Evolutionary conservation across 495 filamentous ascomycete species (phyloP), one percentile per base, ranked within the genome.

Genomic region (Daldinia vernicosa): DNA sequence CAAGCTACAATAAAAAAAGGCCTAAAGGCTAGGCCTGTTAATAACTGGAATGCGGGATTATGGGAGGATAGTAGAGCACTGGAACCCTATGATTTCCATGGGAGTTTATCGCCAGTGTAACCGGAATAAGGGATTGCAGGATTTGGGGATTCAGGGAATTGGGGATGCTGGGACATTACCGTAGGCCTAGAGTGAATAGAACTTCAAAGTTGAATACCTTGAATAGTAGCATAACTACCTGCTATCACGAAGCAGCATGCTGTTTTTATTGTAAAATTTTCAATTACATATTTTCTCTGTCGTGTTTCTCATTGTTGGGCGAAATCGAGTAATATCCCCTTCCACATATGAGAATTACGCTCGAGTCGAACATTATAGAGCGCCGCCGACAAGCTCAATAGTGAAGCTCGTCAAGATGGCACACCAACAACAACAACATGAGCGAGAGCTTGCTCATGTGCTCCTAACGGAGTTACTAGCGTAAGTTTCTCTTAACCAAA

Each of bases 371-470:
- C 22, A 67, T 24, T 12, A 35, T 15, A 58, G 43, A 47, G 43
- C 19, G 3, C 17, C n/a, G 28, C 33, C 30, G 3, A 37, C 24
- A 62, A 40, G 17, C 9, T 62, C 9, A 60, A 60, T n/a, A 11
- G 14, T 6, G 3, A 27, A 45, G 33, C 14, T 14, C 22, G 17
- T 63, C 28, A 63, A 47, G 24, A 73, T 73, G 70, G 58, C 33
- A 26, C 40, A 57, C 14, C 60, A 66, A 37, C n/a, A 47, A 8
- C 60, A 66, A 37, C n/a, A 47, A 8, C 61, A 73, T 60, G 91
- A 96, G 85, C 93, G 95, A 79, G 93, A 95, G 83, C 88, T 95
- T 74, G 87, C 92, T 77, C 93, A 96, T 82, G 95, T 92, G 69
- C 88, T 96, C 80, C 86, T 96, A 71, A 91, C 95, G 70, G 93